A percentile compares a stretch with the other conserved stretches of the same genome.
These are phyloP conservation scores for Yarrowia porcina DNA, from an alignment of 805 yeast species.

Conservation along the genomic window DNA sequence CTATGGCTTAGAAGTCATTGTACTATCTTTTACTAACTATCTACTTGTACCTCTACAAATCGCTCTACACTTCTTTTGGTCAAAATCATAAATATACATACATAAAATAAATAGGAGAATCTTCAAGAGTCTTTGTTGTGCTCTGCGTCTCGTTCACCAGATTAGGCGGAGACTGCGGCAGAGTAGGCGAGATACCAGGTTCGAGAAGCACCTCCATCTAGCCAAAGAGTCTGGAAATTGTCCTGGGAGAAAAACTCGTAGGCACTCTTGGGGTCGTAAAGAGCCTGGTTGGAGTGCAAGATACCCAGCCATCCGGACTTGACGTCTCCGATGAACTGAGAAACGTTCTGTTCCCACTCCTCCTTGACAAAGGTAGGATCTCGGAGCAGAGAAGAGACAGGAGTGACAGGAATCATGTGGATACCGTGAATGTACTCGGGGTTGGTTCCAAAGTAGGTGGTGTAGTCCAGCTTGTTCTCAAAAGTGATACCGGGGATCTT, in stretches of 20 bases:
- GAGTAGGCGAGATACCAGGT: constrained; percentile 83
- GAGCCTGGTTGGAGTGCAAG: constrained; percentile 68
- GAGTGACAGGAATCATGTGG: constrained; percentile 74
- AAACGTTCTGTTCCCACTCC: constrained; percentile 59
- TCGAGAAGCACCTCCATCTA: constrained; percentile 82
- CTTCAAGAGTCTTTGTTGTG: not conserved
- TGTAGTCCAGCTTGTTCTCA: constrained; percentile 70
- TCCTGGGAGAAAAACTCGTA: constrained; percentile 58
- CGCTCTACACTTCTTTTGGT: too few relatives aligned
- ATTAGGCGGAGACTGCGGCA: constrained; percentile 38
- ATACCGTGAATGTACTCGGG: constrained; percentile 73
- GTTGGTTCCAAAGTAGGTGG: constrained; percentile 67
- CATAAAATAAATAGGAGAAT: constrained; percentile 9
- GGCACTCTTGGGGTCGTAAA: constrained; percentile 63
- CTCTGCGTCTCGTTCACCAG: too few relatives aligned
- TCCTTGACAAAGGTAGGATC: constrained; percentile 47
- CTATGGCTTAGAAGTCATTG: too few relatives aligned
- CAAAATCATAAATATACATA: not conserved
- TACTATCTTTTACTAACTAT: too few relatives aligned
- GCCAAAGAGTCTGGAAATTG: constrained; percentile 51
- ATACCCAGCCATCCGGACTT: constrained; percentile 59
- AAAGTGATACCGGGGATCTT: constrained; percentile 74
- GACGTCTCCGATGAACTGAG: constrained; percentile 47
- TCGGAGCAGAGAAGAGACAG: constrained; percentile 56
- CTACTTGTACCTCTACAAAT: too few relatives aligned